Evolutionary conservation across 116 monocot genomes (phyloP).

Genomic region (Thalassia testudinum): DNA sequence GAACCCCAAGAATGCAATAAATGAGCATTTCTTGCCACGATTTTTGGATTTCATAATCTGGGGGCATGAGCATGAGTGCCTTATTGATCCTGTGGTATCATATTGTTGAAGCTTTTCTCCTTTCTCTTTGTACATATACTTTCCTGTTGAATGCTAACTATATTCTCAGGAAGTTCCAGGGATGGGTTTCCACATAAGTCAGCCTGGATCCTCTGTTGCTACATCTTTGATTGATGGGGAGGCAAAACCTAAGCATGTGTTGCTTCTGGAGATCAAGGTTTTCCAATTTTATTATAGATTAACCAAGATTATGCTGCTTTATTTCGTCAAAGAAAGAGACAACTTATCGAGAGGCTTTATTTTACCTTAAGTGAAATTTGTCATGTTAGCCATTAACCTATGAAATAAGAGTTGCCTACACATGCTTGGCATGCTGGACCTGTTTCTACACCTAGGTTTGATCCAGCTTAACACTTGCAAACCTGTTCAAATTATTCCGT

Average conservation of each 20-base stretch:
- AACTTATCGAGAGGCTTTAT: too few relatives aligned
- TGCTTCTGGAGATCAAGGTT: slow-evolving; percentile 96
- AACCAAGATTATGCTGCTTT: too few relatives aligned
- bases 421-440: too few relatives aligned
- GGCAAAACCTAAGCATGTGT: slow-evolving; percentile 91
- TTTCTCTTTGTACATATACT: background rate
- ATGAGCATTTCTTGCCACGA: slow-evolving; percentile 96
- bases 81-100: slow-evolving; percentile 89
- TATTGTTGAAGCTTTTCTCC: background rate
- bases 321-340: too few relatives aligned
- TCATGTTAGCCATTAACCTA: too few relatives aligned
- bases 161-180: slow-evolving; percentile 80
- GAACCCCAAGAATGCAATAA: slow-evolving; percentile 98
- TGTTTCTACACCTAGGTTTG: too few relatives aligned
- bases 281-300: background rate
- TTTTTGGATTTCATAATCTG: slow-evolving; percentile 93
- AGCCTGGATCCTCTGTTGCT: slow-evolving; percentile 98
- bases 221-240: slow-evolving; percentile 99
- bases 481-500: too few relatives aligned
- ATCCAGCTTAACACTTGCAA: too few relatives aligned
- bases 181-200: slow-evolving; percentile 98
- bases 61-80: slow-evolving; percentile 99
- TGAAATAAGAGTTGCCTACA: too few relatives aligned
- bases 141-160: background rate
- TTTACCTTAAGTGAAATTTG: too few relatives aligned